Base-by-base conservation (phyloP, 2,329 filamentous ascomycete genomes). In the Neonectria hederae region DNA sequence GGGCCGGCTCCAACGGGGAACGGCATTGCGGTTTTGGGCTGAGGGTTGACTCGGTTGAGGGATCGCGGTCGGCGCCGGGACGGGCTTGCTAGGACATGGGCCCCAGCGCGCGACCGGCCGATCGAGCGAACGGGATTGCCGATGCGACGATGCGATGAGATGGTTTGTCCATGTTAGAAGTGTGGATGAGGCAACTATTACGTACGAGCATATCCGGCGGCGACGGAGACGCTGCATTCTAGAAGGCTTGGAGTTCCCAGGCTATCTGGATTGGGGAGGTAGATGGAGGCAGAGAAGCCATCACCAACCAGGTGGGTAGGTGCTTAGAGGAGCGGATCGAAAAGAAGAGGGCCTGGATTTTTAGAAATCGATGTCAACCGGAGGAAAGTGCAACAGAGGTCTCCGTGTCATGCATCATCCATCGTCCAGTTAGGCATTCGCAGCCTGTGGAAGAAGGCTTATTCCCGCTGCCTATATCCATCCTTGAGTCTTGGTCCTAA, bases 181-280 rank as follows among this genome's bases (percentile, higher is more conserved):
- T 45, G 59, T 55, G 35, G 45, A 55, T 45, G 56, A 66, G 65
- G 57, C 55, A 68, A 69, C 59, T 62, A 59, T 71, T 71, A 71
- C 68, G 69, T 71, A 71, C 66, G 56, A 65, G 43, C 11, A 59
- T 51, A 22, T n/a, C 17, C 58, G 51, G 53, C 55, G 22, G 13
- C 38, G 51, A 40, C 26, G 45, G 52, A 51, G 54, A 32, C 19
- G 46, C 54, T 58, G 26, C 28, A 55, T 55, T 63, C 61, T 52
- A 59, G 61, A 63, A 55, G 55, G 22, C 26, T 21, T 51, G 46
- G n/a, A 17, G 24, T 49, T 17, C 30, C 46, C 9, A 24, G 7
- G 19, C 42, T 21, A 49, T 11, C 24, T 21, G 35, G 11, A 26
- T 22, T 32, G 7, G 51, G 21, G n/a, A n/a, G n/a, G n/a, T n/a